Conservation (phyloP, 495 filamentous ascomycete species). For the Mytilinidion resinicola region DNA sequence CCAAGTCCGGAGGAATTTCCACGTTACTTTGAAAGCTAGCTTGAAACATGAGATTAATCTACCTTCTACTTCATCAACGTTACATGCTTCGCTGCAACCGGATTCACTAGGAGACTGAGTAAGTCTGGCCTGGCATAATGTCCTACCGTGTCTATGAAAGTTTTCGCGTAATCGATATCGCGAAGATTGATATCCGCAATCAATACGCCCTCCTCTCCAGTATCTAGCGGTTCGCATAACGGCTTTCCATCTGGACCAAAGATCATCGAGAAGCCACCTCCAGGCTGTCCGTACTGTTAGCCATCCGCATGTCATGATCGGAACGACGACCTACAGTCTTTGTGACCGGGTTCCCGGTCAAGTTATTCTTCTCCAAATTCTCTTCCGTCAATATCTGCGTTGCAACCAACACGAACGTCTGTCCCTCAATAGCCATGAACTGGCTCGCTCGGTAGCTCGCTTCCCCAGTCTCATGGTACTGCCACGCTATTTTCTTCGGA, state of each 20-base stretch:
- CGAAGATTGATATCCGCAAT: conserved; percentile 35
- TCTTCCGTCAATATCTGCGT: conserved; percentile 22
- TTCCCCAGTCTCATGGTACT: conserved; percentile 29
- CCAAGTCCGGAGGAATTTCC: neutral
- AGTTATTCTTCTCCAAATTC: conserved; percentile 30
- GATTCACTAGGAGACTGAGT: conserved; percentile 30
- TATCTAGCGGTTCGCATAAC: conserved; percentile 22
- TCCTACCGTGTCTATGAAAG: conserved; percentile 31
- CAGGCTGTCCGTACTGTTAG: conserved; percentile 9
- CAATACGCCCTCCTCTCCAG: conserved; percentile 32
- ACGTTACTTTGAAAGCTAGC: neutral
- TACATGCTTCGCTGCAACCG: conserved; percentile 17
- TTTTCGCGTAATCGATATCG: conserved; percentile 29
- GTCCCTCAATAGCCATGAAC: conserved; percentile 21
- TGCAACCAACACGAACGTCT: conserved; percentile 16
- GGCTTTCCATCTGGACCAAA: conserved; percentile 34
- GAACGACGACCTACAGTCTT: conserved; percentile 8
- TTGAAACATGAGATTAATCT: neutral
- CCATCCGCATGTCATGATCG: neutral
- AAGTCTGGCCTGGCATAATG: conserved; percentile 39
- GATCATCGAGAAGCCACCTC: conserved; percentile 33
- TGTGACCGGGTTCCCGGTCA: conserved; percentile 23
- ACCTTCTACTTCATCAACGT: conserved; percentile 10
- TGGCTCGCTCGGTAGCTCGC: conserved; percentile 19
- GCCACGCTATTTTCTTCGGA: conserved; percentile 25